A percentile compares a stretch with the other conserved stretches of the same genome.
Conservation (phyloP, 441 rosid species). For the Erodium chrysanthum region DNA sequence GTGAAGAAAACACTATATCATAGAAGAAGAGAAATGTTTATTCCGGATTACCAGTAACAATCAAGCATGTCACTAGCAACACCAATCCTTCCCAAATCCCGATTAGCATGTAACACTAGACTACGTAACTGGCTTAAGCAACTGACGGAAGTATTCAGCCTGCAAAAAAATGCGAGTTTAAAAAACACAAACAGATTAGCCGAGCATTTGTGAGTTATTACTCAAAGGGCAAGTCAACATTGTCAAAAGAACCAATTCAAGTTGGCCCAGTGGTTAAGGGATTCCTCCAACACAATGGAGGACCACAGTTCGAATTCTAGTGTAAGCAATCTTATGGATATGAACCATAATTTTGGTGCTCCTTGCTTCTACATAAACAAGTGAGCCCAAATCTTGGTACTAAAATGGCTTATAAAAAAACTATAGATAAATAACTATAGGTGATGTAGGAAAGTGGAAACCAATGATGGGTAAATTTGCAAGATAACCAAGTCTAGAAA, state of each 20-base stretch:
- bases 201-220: not conserved
- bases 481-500: not conserved
- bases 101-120: constrained; percentile 24
- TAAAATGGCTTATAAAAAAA: constrained; percentile 80
- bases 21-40: constrained; percentile 26
- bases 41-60: constrained; percentile 12
- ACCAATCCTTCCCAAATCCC: constrained; percentile 31
- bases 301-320: too few species aligned
- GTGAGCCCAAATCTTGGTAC: too few species aligned
- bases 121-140: constrained; percentile 97
- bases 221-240: not conserved
- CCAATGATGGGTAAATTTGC: not conserved
- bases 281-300: too few species aligned
- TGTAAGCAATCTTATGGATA: too few species aligned
- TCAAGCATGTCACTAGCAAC: constrained; percentile 19
- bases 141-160: constrained; percentile 96
- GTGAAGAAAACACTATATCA: not conserved
- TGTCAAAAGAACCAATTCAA: too few species aligned
- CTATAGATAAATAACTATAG: not conserved
- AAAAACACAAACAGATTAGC: not conserved
- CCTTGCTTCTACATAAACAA: too few species aligned
- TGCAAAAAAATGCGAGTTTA: constrained; percentile 21
- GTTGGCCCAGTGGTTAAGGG: too few species aligned
- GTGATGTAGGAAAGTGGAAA: not conserved
- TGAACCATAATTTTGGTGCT: too few species aligned